phyloP scores from a whole-genome alignment of 2,329 filamentous ascomycete species.

The Penicillium hordei region DNA sequence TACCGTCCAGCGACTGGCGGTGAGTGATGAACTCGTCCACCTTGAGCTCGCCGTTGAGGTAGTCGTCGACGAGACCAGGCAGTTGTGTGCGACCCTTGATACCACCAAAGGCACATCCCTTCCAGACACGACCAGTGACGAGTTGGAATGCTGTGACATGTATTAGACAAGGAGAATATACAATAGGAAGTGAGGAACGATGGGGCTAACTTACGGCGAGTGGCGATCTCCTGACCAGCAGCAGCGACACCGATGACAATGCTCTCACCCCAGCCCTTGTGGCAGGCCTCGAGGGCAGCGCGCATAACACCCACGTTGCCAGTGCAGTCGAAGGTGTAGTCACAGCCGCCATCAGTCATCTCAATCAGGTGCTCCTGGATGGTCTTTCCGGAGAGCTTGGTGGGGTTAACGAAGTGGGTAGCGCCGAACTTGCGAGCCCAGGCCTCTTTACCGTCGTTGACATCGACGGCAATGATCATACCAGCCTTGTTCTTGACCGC shows the following conservation, averaged over 20 bases:
- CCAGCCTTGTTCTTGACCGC: conserved; percentile 77
- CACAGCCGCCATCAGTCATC: conserved; percentile 96
- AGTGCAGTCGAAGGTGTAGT: conserved; percentile 99
- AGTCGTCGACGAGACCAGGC: conserved; percentile 81
- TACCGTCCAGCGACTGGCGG: conserved; percentile 74
- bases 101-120: conserved; percentile 94
- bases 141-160: conserved; percentile 82
- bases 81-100: conserved; percentile 97
- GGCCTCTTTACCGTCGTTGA: conserved; percentile 87
- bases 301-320: conserved; percentile 97
- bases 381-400: conserved; percentile 69
- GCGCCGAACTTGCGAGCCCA: conserved; percentile 95
- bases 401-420: conserved; percentile 95
- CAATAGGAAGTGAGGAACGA: conserved; percentile 4
- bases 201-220: conserved; percentile 70
- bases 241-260: conserved; percentile 98
- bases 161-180: conserved; percentile 12
- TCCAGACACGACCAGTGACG: conserved; percentile 96
- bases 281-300: conserved; percentile 91
- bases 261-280: conserved; percentile 98
- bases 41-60: conserved; percentile 86
- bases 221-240: conserved; percentile 92
- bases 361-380: conserved; percentile 92
- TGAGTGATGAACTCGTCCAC: conserved; percentile 99
- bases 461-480: conserved; percentile 64